Evolutionary conservation across 352 stramenopile genomes (phyloP), one percentile per base, ranked within the genome.

Genomic region (Pythium brassicae): DNA sequence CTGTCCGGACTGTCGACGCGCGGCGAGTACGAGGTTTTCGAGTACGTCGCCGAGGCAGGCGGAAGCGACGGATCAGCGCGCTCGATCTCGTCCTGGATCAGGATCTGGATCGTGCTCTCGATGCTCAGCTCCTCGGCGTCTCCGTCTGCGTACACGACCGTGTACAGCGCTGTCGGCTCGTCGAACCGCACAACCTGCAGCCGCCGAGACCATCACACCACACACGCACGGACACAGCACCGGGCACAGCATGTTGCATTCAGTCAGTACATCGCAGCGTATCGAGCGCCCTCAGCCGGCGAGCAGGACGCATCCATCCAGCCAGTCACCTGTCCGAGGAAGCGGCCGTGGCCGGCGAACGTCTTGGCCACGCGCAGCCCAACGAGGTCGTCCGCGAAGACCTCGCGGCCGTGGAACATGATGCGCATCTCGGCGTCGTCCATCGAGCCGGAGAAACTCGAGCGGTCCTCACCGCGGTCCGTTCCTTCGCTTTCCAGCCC

Each of bases 21-120:
- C 23, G 56, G 55, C 34, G 49, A 47, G 42, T 61, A 48, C 37
- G 44, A 3, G 32, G 9, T 11, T 37, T 37, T 49, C 25, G 56
- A 27, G 39, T 62, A 56, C 9, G 40, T 32, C 1, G 19, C 48
- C 0, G 69, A 37, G 4, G 72, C 59, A 2, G 75, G 70, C 9
- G 69, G 61, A 17, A 85, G 67, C 25, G 80, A 59, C n/a, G 77
- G 76, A 46, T 89, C 78, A 1, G 75, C 76, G 6, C 76, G 82
- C 58, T 94, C 84, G n/a, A 92, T 89, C 55, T 94, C 82, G 57
- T 91, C 72, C 56, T 94, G 78, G 53, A 92, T 90, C 65, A 94
- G 59, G 53, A 94, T 87, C 64, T 94, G 71, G 62, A 94, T 74
- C 19, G 84, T 94, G 35, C 66, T 73, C 34, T 94, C 82, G 9